These are phyloP conservation scores for Cenchrus purpureus DNA, from an alignment of 176 grass and related monocot species.

Conservation along the genomic window DNA sequence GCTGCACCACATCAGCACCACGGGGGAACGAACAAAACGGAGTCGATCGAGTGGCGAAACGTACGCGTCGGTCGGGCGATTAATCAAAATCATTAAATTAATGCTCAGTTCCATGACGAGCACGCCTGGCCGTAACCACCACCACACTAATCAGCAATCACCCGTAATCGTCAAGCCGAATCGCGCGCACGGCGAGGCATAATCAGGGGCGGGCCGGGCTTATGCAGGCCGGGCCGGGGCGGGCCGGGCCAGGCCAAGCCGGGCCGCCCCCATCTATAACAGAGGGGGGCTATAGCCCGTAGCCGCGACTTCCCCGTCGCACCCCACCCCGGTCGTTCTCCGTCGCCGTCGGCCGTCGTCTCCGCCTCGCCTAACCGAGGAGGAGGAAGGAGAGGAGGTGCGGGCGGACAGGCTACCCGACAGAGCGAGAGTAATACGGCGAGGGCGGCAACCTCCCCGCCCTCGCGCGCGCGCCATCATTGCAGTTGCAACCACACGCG, in stretches of 20 bases:
- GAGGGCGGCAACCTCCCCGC: background rate
- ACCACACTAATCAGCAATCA: background rate
- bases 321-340: background rate
- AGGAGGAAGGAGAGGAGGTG: too few relatives aligned
- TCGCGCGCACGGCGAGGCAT: background rate
- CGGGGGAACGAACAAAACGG: background rate
- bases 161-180: background rate
- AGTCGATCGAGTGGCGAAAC: background rate
- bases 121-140: conserved; percentile 30
- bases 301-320: background rate
- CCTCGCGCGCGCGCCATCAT: background rate
- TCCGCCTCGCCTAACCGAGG: background rate
- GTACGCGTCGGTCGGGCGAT: background rate
- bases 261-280: too few relatives aligned
- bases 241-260: too few relatives aligned
- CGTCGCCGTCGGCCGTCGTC: background rate
- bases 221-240: too few relatives aligned
- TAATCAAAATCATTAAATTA: background rate
- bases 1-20: background rate
- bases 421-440: background rate
- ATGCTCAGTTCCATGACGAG: conserved; percentile 12
- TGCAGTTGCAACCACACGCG: background rate
- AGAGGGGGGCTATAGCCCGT: too few relatives aligned
- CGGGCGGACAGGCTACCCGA: conserved; percentile 4
- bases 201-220: too few relatives aligned